A percentile compares a stretch with the other conserved stretches of the same genome.
Evolutionary conservation across 306 rosid species (phyloP).

Genomic region (Abrus precatorius): DNA sequence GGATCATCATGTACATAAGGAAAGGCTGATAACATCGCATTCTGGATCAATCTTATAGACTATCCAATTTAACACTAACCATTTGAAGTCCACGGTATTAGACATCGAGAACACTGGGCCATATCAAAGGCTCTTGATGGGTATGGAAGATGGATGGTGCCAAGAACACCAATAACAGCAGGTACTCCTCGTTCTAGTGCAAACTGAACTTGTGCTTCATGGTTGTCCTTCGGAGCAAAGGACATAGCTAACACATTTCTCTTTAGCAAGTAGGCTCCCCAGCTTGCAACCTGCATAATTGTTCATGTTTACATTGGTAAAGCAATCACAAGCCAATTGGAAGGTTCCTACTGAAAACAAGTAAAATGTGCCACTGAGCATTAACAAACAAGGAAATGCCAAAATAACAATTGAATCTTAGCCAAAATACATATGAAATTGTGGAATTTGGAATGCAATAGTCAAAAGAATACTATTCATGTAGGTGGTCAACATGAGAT

Average conservation of each 20-base stretch:
- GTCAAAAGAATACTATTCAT: background rate
- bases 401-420: constrained; percentile 16
- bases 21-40: constrained; percentile 31
- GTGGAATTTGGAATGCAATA: constrained; percentile 15
- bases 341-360: constrained; percentile 34
- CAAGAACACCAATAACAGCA: constrained; percentile 93
- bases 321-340: constrained; percentile 41
- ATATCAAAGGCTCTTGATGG: constrained; percentile 96
- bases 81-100: constrained; percentile 89
- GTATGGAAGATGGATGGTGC: constrained; percentile 86
- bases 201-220: constrained; percentile 99
- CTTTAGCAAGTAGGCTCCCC: constrained; percentile 98
- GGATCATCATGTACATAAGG: constrained; percentile 26
- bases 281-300: constrained; percentile 87
- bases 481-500: background rate
- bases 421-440: constrained; percentile 10
- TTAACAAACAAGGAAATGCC: constrained; percentile 37
- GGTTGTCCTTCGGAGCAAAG: constrained; percentile 97
- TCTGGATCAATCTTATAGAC: constrained; percentile 38
- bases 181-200: constrained; percentile 98
- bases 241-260: constrained; percentile 93
- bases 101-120: constrained; percentile 98
- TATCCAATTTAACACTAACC: constrained; percentile 63
- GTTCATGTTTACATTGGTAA: constrained; percentile 50
- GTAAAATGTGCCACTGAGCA: constrained; percentile 36